Base-by-base conservation (phyloP, 2,329 filamentous ascomycete genomes). In the Eutypa lata region DNA sequence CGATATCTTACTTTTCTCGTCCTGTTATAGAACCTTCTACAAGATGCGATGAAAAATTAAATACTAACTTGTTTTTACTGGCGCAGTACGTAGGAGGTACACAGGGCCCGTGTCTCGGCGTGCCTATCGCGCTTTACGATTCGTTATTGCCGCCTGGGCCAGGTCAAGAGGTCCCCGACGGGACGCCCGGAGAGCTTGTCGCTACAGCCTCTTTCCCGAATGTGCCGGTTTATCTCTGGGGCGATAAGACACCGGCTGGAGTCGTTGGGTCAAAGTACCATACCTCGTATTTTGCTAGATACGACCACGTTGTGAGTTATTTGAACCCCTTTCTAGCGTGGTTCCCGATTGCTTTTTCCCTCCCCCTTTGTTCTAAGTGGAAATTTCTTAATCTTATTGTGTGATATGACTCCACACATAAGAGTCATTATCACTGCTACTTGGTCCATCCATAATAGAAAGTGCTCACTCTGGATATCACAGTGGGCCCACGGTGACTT, bases 401-500 rank as follows among this genome's bases (percentile, higher is more conserved):
- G n/a, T n/a, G n/a, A n/a, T n/a, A n/a, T n/a, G n/a, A n/a, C n/a
- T n/a, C n/a, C n/a, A n/a, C n/a, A n/a, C n/a, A n/a, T n/a, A n/a
- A n/a, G n/a, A n/a, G n/a, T n/a, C n/a, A n/a, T n/a, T n/a, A n/a
- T n/a, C n/a, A n/a, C n/a, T n/a, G n/a, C n/a, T n/a, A n/a, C n/a
- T n/a, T n/a, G n/a, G n/a, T n/a, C n/a, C n/a, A n/a, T n/a, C n/a
- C n/a, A n/a, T n/a, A n/a, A n/a, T n/a, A n/a, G n/a, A n/a, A n/a
- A n/a, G n/a, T n/a, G n/a, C n/a, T n/a, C n/a, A n/a, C 31, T 7
- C 31, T 14, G 31, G 31, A 7, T 14, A n/a, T 14, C 31, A 35
- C 31, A 38, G 35, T 94, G 90, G 90, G 88, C 88, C 0, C 90
- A 94, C 57, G 90, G 90, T 21, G 90, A 94, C 64, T 93, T 92